These are phyloP conservation scores for Colletotrichum lindemuthianum DNA, from an alignment of 2,329 filamentous ascomycete genomes.

Conservation along the genomic window DNA sequence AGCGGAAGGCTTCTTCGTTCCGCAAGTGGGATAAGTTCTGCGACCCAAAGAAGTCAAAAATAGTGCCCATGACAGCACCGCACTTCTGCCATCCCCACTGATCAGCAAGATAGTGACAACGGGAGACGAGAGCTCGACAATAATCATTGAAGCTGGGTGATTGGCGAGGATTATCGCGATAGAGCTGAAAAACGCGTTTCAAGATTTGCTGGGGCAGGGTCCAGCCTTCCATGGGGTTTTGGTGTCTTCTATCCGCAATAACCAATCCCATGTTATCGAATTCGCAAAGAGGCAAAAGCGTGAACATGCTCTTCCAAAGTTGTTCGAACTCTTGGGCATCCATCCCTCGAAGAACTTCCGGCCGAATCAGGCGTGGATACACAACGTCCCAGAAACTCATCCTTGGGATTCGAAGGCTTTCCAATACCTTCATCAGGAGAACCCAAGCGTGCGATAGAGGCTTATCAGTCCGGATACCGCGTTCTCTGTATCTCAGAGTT, in stretches of 20 bases:
- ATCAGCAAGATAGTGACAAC: conserved; percentile 71
- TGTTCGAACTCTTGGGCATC: conserved; percentile 63
- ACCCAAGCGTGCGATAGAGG: conserved; percentile 66
- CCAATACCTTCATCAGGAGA: conserved; percentile 63
- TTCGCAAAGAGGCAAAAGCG: conserved; percentile 68
- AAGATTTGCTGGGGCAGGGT: conserved; percentile 65
- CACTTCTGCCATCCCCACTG: conserved; percentile 74
- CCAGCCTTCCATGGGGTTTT: conserved; percentile 66
- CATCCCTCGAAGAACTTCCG: conserved; percentile 46
- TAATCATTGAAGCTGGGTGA: conserved; percentile 73
- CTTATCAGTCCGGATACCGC: conserved; percentile 61
- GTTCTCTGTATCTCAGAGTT: conserved; percentile 55
- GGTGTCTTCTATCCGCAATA: conserved; percentile 50
- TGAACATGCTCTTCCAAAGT: conserved; percentile 68
- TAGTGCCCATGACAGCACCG: conserved; percentile 65
- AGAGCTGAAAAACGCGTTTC: conserved; percentile 67
- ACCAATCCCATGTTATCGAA: conserved; percentile 66
- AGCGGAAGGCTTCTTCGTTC: conserved; percentile 71
- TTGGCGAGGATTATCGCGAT: conserved; percentile 65
- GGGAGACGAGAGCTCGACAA: conserved; percentile 65
- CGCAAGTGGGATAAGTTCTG: conserved; percentile 70
- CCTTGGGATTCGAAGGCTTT: conserved; percentile 59
- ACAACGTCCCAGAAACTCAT: conserved; percentile 70
- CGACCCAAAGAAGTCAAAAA: conserved; percentile 76
- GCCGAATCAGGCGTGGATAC: conserved; percentile 53